These are phyloP conservation scores for Ceratocystis variospora DNA, from an alignment of 2,329 filamentous ascomycete genomes.

Conservation along the genomic window DNA sequence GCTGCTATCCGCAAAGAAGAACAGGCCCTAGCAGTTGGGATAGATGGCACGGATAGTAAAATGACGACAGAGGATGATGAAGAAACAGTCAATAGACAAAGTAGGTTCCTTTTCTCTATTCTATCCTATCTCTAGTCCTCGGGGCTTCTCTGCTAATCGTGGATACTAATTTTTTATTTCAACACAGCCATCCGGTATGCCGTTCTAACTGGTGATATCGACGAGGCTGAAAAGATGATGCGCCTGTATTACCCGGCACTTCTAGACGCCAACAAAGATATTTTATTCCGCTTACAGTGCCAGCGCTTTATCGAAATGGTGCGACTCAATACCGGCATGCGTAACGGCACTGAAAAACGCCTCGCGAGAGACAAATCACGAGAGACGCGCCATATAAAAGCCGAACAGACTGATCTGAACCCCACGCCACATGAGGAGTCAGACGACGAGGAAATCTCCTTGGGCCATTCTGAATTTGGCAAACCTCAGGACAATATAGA, in stretches of 20 bases:
- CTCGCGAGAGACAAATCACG: neutral
- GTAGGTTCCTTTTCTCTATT: slow-evolving; percentile 53
- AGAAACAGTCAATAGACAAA: slow-evolving; percentile 74
- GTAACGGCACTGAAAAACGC: slow-evolving; percentile 25
- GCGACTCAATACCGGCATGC: slow-evolving; percentile 42
- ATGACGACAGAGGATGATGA: slow-evolving; percentile 64
- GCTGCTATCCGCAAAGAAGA: slow-evolving; percentile 66
- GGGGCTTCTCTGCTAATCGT: neutral
- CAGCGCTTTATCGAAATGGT: slow-evolving; percentile 96
- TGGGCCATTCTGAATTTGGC: neutral
- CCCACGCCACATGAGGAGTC: slow-evolving; percentile 1
- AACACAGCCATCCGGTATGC: slow-evolving; percentile 64
- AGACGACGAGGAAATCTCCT: neutral
- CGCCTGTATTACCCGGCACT: slow-evolving; percentile 67
- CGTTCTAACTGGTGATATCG: slow-evolving; percentile 84
- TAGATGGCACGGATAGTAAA: slow-evolving; percentile 36
- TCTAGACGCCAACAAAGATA: slow-evolving; percentile 63
- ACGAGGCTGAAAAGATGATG: slow-evolving; percentile 73
- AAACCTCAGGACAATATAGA: slow-evolving; percentile 19
- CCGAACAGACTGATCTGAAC: slow-evolving; percentile 38
- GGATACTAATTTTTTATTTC: neutral
- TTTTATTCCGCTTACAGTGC: slow-evolving; percentile 77
- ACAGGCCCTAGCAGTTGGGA: slow-evolving; percentile 49
- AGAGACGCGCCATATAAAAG: slow-evolving; percentile 23
- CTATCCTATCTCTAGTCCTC: neutral